Evolutionary conservation across 192 early-diverging fungal species (phyloP).

Genomic region (Gaertneriomyces semiglobifer): DNA sequence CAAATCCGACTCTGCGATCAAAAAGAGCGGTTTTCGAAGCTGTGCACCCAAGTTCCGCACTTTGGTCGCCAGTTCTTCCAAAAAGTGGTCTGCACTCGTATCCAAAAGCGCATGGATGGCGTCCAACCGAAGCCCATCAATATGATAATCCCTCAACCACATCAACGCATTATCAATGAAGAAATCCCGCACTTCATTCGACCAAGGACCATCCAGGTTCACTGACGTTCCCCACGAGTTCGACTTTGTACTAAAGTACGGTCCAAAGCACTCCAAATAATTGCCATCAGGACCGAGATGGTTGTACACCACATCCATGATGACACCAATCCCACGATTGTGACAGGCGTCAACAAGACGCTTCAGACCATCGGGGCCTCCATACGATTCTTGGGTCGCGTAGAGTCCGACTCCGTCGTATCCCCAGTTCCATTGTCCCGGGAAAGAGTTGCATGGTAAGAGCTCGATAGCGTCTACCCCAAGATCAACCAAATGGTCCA

Average conservation of each 20-base stretch:
- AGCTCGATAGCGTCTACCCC: constrained; percentile 31
- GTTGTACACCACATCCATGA: constrained; percentile 83
- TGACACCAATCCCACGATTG: constrained; percentile 68
- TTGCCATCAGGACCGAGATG: constrained; percentile 33
- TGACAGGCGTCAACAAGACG: constrained; percentile 83
- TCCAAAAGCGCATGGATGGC: constrained; percentile 29
- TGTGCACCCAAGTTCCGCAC: constrained; percentile 29
- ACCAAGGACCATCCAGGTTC: constrained; percentile 25
- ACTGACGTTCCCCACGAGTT: constrained; percentile 36
- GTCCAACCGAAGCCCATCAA: constrained; percentile 30
- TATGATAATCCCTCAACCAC: constrained; percentile 31
- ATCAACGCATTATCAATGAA: constrained; percentile 36
- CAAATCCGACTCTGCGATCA: constrained; percentile 33
- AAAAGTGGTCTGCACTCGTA: constrained; percentile 27
- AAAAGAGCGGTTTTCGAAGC: constrained; percentile 28
- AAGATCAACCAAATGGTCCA: constrained; percentile 23
- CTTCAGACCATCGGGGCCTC: constrained; percentile 76
- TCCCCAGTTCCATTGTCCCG: constrained; percentile 36
- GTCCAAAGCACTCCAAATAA: constrained; percentile 35
- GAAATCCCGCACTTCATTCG: constrained; percentile 27
- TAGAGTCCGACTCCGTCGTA: constrained; percentile 33
- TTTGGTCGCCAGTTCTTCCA: constrained; percentile 19
- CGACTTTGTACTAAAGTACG: constrained; percentile 34
- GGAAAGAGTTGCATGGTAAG: constrained; percentile 33
- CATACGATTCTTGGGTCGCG: constrained; percentile 33